Evolutionary conservation across 371 early-diverging fungal genomes (phyloP).

Genomic region (Rhizopus stolonifer): DNA sequence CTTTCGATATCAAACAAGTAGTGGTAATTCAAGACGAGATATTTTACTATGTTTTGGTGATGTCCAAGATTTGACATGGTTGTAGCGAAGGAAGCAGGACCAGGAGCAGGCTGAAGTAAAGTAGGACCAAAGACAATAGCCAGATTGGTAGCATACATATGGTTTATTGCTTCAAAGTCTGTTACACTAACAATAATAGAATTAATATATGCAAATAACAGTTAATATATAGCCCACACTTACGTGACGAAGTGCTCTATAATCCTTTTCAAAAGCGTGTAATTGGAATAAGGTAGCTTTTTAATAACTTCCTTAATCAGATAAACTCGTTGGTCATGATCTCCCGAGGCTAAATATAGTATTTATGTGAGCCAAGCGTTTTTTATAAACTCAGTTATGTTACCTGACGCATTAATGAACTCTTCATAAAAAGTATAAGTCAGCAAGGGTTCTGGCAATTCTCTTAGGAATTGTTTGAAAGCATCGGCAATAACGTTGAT

Average conservation of each 20-base stretch:
- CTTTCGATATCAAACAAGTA: conserved; percentile 80
- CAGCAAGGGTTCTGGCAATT: conserved; percentile 90
- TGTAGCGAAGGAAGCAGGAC: conserved; percentile 64
- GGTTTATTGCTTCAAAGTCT: conserved; percentile 79
- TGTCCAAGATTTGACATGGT: conserved; percentile 83
- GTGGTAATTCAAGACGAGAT: conserved; percentile 80
- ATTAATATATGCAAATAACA: neutral
- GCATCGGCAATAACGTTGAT: conserved; percentile 89
- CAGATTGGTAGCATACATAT: conserved; percentile 86
- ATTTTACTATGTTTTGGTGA: conserved; percentile 78
- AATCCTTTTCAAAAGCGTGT: conserved; percentile 66
- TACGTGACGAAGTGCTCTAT: conserved; percentile 78
- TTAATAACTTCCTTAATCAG: conserved; percentile 74
- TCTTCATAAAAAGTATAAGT: conserved; percentile 81
- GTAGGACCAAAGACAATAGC: conserved; percentile 89
- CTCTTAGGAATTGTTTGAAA: conserved; percentile 91
- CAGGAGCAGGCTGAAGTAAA: conserved; percentile 72
- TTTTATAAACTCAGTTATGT: neutral
- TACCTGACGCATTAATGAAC: conserved; percentile 83
- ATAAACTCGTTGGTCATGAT: conserved; percentile 78
- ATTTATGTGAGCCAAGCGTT: neutral
- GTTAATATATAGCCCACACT: conserved; percentile 7
- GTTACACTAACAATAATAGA: conserved; percentile 57
- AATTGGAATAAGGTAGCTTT: conserved; percentile 67
- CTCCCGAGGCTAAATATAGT: conserved; percentile 54